phyloP scores from a whole-genome alignment of 495 filamentous ascomycete species.

The Cairneyella variabilis region DNA sequence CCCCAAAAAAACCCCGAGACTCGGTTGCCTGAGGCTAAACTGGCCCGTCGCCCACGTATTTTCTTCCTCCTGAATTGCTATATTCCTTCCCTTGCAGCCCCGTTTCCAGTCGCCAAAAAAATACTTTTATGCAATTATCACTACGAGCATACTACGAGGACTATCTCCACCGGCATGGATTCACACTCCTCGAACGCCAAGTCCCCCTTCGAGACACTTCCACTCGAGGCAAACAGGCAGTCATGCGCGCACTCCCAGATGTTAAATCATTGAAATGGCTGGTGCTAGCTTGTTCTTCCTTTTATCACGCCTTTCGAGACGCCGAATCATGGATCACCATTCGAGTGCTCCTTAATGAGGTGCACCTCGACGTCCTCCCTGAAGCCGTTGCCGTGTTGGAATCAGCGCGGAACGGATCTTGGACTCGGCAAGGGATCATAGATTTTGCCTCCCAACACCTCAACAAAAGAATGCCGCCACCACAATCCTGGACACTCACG shows the following conservation, averaged over 20 bases:
- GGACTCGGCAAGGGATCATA: neutral
- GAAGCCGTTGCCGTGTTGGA: constrained; percentile 7
- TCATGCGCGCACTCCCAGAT: constrained; percentile 4
- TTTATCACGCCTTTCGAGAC: constrained; percentile 4
- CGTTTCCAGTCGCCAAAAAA: neutral
- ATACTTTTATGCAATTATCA: neutral
- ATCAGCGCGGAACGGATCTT: neutral
- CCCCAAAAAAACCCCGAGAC: neutral
- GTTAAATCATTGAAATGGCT: constrained; percentile 1
- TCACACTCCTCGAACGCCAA: constrained; percentile 4
- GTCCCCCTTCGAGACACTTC: constrained; percentile 6
- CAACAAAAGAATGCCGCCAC: neutral
- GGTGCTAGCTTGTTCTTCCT: constrained; percentile 1
- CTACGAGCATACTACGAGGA: constrained; percentile 4
- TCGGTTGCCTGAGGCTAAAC: neutral
- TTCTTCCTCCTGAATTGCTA: constrained; percentile 2
- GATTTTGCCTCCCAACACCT: neutral
- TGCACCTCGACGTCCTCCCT: constrained; percentile 5
- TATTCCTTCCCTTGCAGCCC: neutral
- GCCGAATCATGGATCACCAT: constrained; percentile 2
- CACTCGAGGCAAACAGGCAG: constrained; percentile 4
- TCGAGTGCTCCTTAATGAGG: neutral
- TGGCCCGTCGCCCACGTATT: neutral
- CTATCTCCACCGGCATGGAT: neutral
- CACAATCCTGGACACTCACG: neutral